Conservation (phyloP, 2,329 filamentous ascomycete genomes). For the Aspergillus ochraceus region DNA sequence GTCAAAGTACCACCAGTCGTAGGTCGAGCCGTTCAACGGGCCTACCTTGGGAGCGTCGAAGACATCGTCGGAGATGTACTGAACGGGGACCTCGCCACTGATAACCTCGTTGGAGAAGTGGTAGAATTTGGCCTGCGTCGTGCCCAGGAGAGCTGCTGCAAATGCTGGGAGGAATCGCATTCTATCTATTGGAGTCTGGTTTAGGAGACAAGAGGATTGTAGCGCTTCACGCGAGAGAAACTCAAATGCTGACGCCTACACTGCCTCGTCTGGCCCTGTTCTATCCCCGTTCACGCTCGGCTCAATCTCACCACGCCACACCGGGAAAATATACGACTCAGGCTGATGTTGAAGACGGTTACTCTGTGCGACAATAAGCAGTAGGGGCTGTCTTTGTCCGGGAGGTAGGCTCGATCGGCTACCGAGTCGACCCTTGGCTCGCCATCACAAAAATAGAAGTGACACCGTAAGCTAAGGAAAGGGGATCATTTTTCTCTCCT, state of each 20-base stretch:
- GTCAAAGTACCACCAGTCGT: constrained; percentile 46
- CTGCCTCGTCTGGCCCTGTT: not conserved
- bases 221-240: not conserved
- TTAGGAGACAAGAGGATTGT: not conserved
- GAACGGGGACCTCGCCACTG: not conserved
- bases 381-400: too few relatives aligned
- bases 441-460: too few relatives aligned
- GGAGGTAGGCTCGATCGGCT: too few relatives aligned
- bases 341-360: too few relatives aligned
- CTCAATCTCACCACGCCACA: not conserved
- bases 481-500: too few relatives aligned
- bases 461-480: too few relatives aligned
- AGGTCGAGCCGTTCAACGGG: constrained; percentile 28
- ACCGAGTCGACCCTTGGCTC: too few relatives aligned
- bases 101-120: not conserved
- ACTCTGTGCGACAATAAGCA: too few relatives aligned
- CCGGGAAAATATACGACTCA: not conserved
- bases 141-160: not conserved
- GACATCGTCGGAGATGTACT: not conserved
- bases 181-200: not conserved
- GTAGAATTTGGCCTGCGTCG: not conserved
- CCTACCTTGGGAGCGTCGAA: constrained; percentile 28
- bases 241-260: not conserved
- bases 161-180: not conserved
- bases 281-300: not conserved